phyloP scores from a whole-genome alignment of 345 rosid genomes.

The Xanthoceras sorbifolium region DNA sequence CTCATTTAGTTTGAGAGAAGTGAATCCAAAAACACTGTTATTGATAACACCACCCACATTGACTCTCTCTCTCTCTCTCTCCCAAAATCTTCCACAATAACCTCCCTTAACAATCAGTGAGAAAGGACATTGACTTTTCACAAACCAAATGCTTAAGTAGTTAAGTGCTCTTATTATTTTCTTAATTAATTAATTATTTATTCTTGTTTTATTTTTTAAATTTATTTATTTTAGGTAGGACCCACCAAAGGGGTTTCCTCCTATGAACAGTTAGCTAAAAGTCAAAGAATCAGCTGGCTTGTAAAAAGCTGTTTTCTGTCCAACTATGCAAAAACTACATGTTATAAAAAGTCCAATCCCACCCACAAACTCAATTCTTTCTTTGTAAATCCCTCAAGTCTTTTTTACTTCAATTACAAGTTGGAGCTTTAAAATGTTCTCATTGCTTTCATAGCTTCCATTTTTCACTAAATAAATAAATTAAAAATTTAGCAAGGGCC shows the following conservation, averaged over 20 bases:
- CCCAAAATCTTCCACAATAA: conserved; percentile 24
- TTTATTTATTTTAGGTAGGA: conserved; percentile 20
- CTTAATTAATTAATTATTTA: conserved; percentile 9
- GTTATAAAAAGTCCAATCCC: conserved; percentile 13
- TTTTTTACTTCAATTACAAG: background rate
- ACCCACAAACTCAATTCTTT: background rate
- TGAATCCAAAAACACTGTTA: conserved; percentile 35
- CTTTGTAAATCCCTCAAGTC: background rate
- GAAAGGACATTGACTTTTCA: conserved; percentile 70
- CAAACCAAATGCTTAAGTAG: conserved; percentile 29
- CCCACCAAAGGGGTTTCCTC: conserved; percentile 18
- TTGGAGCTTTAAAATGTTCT: background rate
- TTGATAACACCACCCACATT: conserved; percentile 30
- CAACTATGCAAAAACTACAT: conserved; percentile 8
- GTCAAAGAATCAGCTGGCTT: conserved; percentile 51
- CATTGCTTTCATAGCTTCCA: conserved; percentile 8
- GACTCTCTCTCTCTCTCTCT: conserved; percentile 33
- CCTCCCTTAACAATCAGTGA: conserved; percentile 39
- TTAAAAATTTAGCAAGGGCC: too few species aligned
- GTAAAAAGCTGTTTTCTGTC: conserved; percentile 52
- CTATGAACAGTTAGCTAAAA: conserved; percentile 18
- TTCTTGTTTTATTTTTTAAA: background rate
- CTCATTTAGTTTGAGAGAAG: conserved; percentile 28
- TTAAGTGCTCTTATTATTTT: conserved; percentile 12
- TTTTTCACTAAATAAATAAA: background rate